Evolutionary conservation across 2,329 filamentous ascomycete genomes (phyloP), one percentile per base, ranked within the genome.

Genomic region (Emergomyces pasteurianus): DNA sequence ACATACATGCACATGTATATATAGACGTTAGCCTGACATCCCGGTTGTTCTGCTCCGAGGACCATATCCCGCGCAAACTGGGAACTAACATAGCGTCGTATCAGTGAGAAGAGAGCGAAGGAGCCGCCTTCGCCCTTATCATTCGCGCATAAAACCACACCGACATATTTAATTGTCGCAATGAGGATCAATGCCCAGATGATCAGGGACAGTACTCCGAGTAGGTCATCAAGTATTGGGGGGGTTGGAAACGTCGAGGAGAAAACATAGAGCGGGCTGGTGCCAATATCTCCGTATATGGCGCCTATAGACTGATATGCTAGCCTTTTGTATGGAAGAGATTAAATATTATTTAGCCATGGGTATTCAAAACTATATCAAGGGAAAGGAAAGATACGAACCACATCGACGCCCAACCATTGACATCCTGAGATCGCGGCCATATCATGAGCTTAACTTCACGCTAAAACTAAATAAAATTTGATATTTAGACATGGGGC

Each of bases 281-380:
- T 84, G 23, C 81, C 81, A 63, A 84, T 83, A 62, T 84, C 81
- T n/a, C 81, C 81, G 63, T 83, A 83, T 58, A 83, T 83, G 61
- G 83, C 80, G 40, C 81, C 81, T 38, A 79, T 77, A 0, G 78
- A 80, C 65, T 83, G 80, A 67, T 83, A 84, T 8, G 81, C 78
- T 16, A 81, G 75, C 73, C 77, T 71, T 52, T 46, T 18, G 23
- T 49, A 28, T 28, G 12, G 12, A 5, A 14, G 46, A 18, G 3
- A 49, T 49, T 49, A 49, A 23, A 49, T n/a, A n/a, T n/a, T n/a
- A n/a, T n/a, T n/a, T n/a, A n/a, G n/a, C n/a, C 8, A 46, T 26
- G 46, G 46, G 26, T 47, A 21, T 26, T 6, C 21, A n/a, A n/a
- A n/a, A n/a, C n/a, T n/a, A n/a, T 49, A 26, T 1, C 10, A 2